Evolutionary conservation across 2,329 filamentous ascomycete genomes (phyloP).

Genomic region (Aspergillus jensenii): DNA sequence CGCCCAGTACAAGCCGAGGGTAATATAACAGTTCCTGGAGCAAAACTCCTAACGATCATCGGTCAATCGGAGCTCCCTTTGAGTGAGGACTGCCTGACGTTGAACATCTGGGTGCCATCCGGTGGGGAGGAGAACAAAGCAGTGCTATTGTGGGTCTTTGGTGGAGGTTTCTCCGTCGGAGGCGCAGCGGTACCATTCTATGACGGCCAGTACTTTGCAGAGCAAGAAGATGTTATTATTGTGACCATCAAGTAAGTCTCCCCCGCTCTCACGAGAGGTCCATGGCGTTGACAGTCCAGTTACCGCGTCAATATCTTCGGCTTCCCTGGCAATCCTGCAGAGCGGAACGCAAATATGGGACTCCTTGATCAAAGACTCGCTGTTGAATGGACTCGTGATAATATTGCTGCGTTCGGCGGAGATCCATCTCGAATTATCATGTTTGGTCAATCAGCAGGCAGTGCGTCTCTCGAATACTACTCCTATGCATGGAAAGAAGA

Average conservation of each 20-base stretch:
- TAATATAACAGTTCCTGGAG: neutral
- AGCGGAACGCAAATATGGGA: conserved; percentile 7
- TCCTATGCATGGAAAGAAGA: neutral
- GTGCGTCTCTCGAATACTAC: neutral
- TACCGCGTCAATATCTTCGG: conserved; percentile 13
- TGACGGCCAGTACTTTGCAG: neutral
- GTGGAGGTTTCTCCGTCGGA: neutral
- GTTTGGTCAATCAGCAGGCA: conserved; percentile 11
- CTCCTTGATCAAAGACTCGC: conserved; percentile 11
- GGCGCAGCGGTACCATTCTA: no score
- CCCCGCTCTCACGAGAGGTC: neutral
- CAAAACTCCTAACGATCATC: neutral
- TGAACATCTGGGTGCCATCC: neutral
- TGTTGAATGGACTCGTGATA: conserved; percentile 12
- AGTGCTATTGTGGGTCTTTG: conserved; percentile 1
- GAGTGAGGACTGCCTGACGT: neutral
- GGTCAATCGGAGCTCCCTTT: neutral
- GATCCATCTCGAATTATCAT: conserved; percentile 12
- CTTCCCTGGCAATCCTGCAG: conserved; percentile 10
- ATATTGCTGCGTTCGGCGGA: conserved; percentile 13
- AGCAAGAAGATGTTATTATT: neutral
- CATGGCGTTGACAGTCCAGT: neutral
- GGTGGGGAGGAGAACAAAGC: neutral
- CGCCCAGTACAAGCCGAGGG: no score
- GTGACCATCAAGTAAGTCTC: conserved; percentile 8